phyloP scores from a whole-genome alignment of 306 rosid genomes.

The Cotoneaster glaucophyllus region DNA sequence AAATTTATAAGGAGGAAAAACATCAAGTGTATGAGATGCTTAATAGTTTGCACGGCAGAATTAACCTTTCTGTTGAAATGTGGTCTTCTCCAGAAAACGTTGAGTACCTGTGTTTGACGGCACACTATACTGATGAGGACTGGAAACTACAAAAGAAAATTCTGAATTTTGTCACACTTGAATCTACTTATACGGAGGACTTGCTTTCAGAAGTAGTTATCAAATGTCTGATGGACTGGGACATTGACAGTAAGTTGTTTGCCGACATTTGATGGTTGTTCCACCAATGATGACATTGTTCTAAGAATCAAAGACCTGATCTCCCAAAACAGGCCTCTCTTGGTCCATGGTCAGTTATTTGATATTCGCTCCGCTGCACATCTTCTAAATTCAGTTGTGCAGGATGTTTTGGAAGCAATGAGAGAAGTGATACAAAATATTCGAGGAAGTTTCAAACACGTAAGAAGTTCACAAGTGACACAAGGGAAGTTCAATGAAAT shows the following conservation, averaged over 20 bases:
- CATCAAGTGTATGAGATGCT: slow-evolving; percentile 51
- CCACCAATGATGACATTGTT: slow-evolving; percentile 64
- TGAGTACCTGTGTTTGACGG: slow-evolving; percentile 55
- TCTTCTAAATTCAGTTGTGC: slow-evolving; percentile 53
- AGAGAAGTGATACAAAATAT: slow-evolving; percentile 65
- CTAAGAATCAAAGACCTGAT: slow-evolving; percentile 63
- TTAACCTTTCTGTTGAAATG: slow-evolving; percentile 72
- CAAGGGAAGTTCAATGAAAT: slow-evolving; percentile 70
- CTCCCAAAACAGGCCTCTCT: slow-evolving; percentile 63
- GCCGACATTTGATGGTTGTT: slow-evolving; percentile 85
- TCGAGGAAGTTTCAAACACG: slow-evolving; percentile 57
- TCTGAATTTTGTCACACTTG: slow-evolving; percentile 80
- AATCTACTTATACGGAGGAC: slow-evolving; percentile 79
- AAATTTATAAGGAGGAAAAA: slow-evolving; percentile 70
- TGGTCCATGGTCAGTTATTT: slow-evolving; percentile 56
- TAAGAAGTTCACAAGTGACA: slow-evolving; percentile 66
- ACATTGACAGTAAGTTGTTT: slow-evolving; percentile 77
- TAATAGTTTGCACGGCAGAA: slow-evolving; percentile 63
- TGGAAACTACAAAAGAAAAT: slow-evolving; percentile 76
- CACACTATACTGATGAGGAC: slow-evolving; percentile 81
- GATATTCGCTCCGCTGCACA: slow-evolving; percentile 81
- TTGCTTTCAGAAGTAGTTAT: slow-evolving; percentile 79
- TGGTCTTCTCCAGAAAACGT: slow-evolving; percentile 71
- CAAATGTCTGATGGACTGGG: slow-evolving; percentile 77
- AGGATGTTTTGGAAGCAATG: slow-evolving; percentile 58